phyloP scores from a whole-genome alignment of 2,329 filamentous ascomycete genomes.

The Talaromyces sp. region DNA sequence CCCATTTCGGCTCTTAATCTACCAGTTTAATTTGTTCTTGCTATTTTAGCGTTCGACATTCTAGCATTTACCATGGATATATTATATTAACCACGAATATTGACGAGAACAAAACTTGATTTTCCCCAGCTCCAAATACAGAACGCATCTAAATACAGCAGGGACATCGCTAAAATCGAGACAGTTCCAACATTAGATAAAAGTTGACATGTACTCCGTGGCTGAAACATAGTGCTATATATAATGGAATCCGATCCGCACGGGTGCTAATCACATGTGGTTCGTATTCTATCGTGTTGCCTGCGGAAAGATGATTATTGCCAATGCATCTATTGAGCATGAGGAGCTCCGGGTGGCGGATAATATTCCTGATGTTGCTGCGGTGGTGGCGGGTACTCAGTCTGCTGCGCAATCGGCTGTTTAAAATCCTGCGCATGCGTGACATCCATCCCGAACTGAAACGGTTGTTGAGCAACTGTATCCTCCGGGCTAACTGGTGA shows the following conservation, averaged over 20 bases:
- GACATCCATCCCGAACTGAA: constrained; percentile 9
- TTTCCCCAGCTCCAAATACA: background rate
- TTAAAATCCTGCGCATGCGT: constrained; percentile 1
- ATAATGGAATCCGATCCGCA: background rate
- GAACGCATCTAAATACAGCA: constrained; percentile 6
- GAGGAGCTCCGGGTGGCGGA: background rate
- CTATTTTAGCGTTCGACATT: background rate
- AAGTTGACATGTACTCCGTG: background rate
- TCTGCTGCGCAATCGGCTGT: background rate
- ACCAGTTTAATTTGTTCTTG: background rate
- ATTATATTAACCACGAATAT: background rate
- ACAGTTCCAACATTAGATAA: background rate
- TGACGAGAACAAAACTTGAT: background rate
- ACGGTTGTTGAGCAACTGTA: constrained; percentile 4
- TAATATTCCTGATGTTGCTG: constrained; percentile 5
- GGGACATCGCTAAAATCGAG: background rate
- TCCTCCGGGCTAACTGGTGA: constrained; percentile 9
- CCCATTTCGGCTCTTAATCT: background rate
- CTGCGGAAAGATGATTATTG: background rate
- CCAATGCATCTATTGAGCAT: constrained; percentile 8
- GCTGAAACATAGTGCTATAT: background rate
- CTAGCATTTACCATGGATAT: background rate
- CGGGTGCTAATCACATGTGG: background rate
- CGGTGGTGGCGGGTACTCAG: constrained; percentile 1
- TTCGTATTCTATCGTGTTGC: background rate